phyloP scores from a whole-genome alignment of 129 eudicot genomes.

The Flaveria bidentis region DNA sequence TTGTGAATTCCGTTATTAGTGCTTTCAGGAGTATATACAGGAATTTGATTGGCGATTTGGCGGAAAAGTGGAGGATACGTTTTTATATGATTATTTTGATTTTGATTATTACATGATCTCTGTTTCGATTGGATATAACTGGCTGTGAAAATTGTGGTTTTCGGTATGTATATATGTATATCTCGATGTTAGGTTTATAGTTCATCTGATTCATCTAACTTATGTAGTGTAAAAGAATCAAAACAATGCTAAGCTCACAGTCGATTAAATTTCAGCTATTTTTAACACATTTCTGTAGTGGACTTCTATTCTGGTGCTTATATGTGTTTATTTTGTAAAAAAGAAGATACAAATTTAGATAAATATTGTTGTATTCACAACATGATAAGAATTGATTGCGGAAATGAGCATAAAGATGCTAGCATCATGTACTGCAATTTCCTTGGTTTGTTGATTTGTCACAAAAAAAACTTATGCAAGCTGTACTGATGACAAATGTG shows the following conservation, averaged over 20 bases:
- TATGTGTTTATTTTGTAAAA: not conserved
- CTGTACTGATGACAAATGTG: not conserved
- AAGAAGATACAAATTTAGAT: not conserved
- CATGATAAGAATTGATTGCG: not conserved
- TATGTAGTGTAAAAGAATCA: not conserved
- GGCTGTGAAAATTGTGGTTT: not conserved
- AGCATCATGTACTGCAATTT: not conserved
- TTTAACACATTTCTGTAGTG: not conserved
- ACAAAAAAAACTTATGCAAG: not conserved
- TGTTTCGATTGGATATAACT: not conserved
- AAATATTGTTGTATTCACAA: not conserved
- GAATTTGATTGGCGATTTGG: slow-evolving; percentile 15
- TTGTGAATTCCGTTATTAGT: not conserved
- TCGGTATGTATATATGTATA: not conserved
- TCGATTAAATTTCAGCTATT: not conserved
- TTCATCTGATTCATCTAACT: slow-evolving; percentile 7
- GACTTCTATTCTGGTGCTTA: slow-evolving; percentile 9
- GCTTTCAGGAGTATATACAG: not conserved
- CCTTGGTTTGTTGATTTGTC: slow-evolving; percentile 6
- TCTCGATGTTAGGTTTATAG: not conserved
- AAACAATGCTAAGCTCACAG: not conserved
- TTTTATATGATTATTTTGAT: slow-evolving; percentile 6
- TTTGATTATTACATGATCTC: slow-evolving; percentile 9
- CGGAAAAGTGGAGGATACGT: not conserved
- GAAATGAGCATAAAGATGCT: not conserved